Evolutionary conservation across 208 protist species (phyloP).

Genomic region (Acanthamoeba culbertsoni): DNA sequence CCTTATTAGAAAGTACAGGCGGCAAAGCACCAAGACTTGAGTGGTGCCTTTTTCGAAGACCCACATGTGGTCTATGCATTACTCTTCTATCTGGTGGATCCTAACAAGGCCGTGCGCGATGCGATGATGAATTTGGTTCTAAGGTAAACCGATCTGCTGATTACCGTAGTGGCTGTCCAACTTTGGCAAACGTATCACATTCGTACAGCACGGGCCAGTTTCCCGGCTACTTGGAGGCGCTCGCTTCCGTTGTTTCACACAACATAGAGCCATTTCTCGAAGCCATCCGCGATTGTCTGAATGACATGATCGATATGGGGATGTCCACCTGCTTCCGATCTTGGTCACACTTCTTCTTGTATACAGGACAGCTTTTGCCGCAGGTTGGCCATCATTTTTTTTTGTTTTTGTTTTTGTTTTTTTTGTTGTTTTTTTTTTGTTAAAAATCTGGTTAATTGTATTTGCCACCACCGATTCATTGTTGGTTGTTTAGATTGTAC

Average conservation of each 20-base stretch:
- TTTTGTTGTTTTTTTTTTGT: background rate
- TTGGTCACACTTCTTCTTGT: slow-evolving; percentile 33
- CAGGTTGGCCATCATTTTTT: background rate
- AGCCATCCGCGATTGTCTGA: background rate
- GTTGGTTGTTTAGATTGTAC: too few relatives aligned
- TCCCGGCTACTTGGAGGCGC: background rate
- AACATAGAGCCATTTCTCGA: background rate
- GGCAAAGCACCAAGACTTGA: background rate
- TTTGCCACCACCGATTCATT: too few relatives aligned
- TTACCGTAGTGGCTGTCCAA: background rate
- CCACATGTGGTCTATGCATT: slow-evolving; percentile 30
- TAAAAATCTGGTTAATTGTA: background rate
- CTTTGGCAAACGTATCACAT: too few relatives aligned
- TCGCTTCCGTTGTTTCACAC: background rate
- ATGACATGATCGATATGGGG: background rate
- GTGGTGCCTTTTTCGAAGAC: background rate
- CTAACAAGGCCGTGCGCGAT: background rate
- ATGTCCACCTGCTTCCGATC: slow-evolving; percentile 21
- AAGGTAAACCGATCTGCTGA: background rate
- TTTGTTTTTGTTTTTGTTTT: background rate
- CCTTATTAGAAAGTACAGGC: too few relatives aligned
- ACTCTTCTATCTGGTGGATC: slow-evolving; percentile 10
- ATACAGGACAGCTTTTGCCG: background rate
- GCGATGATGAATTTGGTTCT: background rate
- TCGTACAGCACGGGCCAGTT: background rate